Conservation (phyloP, 2,329 filamentous ascomycete species). For the Penicillium sp. region DNA sequence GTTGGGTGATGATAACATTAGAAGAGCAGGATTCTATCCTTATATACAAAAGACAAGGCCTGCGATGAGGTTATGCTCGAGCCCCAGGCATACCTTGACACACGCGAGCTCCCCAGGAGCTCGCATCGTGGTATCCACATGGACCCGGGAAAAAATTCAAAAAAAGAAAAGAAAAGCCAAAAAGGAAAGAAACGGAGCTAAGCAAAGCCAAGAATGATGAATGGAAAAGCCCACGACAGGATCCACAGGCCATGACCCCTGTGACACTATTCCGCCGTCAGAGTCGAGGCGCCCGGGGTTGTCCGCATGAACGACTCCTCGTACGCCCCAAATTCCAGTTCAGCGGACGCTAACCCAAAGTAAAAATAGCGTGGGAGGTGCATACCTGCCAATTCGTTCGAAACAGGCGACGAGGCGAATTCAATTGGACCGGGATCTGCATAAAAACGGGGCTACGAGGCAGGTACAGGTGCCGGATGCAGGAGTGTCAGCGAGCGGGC, state of each 20-base stretch:
- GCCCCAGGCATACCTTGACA: conserved; percentile 16
- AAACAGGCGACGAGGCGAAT: conserved; percentile 22
- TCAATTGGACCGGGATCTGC: conserved; percentile 18
- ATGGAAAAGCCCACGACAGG: conserved; percentile 12
- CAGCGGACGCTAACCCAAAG: conserved; percentile 5
- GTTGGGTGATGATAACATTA: conserved; percentile 4
- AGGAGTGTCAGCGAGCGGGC: background rate
- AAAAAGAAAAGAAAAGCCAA: conserved; percentile 12
- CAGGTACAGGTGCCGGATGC: conserved; percentile 18
- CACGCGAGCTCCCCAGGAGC: conserved; percentile 23
- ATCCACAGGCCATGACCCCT: conserved; percentile 14
- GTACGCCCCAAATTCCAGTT: conserved; percentile 13
- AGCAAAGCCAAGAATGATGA: conserved; percentile 15
- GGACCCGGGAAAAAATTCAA: conserved; percentile 12
- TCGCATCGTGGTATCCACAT: conserved; percentile 21
- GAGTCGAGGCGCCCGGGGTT: conserved; percentile 7
- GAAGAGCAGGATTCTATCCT: conserved; percentile 3
- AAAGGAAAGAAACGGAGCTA: conserved; percentile 10
- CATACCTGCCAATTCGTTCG: conserved; percentile 18
- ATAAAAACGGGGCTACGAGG: conserved; percentile 15
- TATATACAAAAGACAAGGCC: conserved; percentile 20
- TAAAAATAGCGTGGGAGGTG: conserved; percentile 4
- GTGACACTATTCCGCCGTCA: conserved; percentile 23
- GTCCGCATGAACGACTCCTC: conserved; percentile 19
- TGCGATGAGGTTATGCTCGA: conserved; percentile 13